These are phyloP conservation scores for Themeda triandra DNA, from an alignment of 176 grass and related monocot genomes.

Conservation along the genomic window DNA sequence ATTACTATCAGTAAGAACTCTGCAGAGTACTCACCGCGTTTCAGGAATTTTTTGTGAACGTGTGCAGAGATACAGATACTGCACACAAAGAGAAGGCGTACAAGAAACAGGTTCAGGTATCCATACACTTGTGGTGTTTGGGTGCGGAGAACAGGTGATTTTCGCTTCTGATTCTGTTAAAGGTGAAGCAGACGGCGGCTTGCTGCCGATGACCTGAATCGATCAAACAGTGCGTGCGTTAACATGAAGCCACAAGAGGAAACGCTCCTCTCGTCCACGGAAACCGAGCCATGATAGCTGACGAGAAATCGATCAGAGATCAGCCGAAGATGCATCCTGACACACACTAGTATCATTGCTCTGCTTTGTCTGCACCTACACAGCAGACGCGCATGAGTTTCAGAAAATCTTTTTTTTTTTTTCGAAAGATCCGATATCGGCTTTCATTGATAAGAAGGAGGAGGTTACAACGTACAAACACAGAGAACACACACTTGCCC, in stretches of 20 bases:
- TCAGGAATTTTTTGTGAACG: background rate
- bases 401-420: conserved; percentile 33
- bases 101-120: background rate
- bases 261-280: background rate
- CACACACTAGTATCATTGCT: background rate
- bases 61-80: background rate
- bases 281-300: conserved; percentile 14
- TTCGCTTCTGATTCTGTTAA: background rate
- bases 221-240: background rate
- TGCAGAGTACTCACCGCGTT: background rate
- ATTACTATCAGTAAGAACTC: background rate
- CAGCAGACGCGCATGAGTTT: background rate
- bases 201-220: background rate
- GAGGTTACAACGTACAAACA: no score
- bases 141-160: background rate
- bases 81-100: background rate
- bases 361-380: conserved; percentile 6
- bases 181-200: conserved; percentile 18
- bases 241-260: conserved; percentile 14
- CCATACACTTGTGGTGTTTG: background rate
- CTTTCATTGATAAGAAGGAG: no score
- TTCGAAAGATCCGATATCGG: no score
- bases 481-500: no score
- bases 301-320: conserved; percentile 13
- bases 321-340: conserved; percentile 1